These are phyloP conservation scores for Globisporangium cederbergense DNA, from an alignment of 352 stramenopile genomes.

Conservation along the genomic window DNA sequence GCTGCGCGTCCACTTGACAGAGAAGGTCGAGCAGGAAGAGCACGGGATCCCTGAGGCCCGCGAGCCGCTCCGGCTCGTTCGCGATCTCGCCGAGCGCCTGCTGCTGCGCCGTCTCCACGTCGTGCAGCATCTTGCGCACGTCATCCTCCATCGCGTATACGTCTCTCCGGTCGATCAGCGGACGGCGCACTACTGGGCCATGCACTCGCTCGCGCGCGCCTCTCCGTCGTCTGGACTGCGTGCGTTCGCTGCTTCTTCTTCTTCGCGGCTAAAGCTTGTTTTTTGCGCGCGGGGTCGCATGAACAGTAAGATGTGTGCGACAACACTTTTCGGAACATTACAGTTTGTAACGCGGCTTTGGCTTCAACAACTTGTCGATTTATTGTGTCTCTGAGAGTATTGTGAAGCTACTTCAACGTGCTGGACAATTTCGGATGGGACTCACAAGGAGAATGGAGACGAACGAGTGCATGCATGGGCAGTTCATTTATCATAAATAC, in stretches of 20 bases:
- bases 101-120: conserved; percentile 37
- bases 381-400: background rate
- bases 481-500: background rate
- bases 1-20: conserved; percentile 23
- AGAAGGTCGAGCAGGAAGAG: conserved; percentile 50
- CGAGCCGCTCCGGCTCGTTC: conserved; percentile 22
- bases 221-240: background rate
- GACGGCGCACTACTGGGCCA: background rate
- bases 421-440: background rate
- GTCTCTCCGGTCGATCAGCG: background rate
- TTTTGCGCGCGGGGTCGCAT: conserved; percentile 3
- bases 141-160: conserved; percentile 8
- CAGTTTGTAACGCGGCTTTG: background rate
- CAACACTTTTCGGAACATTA: background rate
- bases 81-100: conserved; percentile 27
- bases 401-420: background rate
- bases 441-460: background rate
- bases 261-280: background rate
- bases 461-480: background rate
- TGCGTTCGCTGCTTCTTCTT: conserved; percentile 4
- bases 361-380: background rate
- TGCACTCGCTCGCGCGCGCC: background rate
- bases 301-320: too few species aligned
- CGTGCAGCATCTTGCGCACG: conserved; percentile 32
- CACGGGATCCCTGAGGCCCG: conserved; percentile 38